Evolutionary conservation across 108 stramenopile species (phyloP).

Genomic region (Chaetoceros tenuissimus): DNA sequence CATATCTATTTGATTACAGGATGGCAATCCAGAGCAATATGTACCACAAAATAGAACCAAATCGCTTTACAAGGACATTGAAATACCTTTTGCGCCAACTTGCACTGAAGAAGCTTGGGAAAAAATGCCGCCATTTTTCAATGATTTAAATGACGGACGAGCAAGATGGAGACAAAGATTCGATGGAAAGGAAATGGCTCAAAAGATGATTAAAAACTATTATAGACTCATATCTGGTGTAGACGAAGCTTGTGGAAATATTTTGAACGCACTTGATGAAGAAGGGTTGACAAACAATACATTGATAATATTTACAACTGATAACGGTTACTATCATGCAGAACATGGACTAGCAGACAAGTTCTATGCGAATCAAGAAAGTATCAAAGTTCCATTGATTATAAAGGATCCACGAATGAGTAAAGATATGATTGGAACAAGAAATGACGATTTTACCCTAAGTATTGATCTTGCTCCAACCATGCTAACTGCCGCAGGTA

Average conservation of each 20-base stretch:
- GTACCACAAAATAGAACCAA: neutral
- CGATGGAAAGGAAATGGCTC: constrained; percentile 45
- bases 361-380: constrained; percentile 66
- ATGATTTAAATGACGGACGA: neutral
- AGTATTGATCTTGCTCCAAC: constrained; percentile 62
- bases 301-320: constrained; percentile 62
- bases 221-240: constrained; percentile 77
- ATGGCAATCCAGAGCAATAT: too few relatives aligned
- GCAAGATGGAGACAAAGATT: constrained; percentile 49
- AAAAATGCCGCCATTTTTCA: too few relatives aligned
- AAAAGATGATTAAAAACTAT: constrained; percentile 64
- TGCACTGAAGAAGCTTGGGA: too few relatives aligned
- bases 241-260: constrained; percentile 40
- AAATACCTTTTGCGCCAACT: neutral
- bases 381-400: constrained; percentile 59
- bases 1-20: too few relatives aligned
- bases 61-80: neutral
- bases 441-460: constrained; percentile 45
- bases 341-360: constrained; percentile 68
- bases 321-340: constrained; percentile 49
- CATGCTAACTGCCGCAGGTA: constrained; percentile 50
- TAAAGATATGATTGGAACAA: constrained; percentile 26
- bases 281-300: constrained; percentile 47
- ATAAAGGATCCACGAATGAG: constrained; percentile 65
- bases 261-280: constrained; percentile 36